A percentile compares a stretch with the other conserved stretches of the same genome.
These are phyloP conservation scores for Colletotrichum melonis DNA, from an alignment of 2,329 filamentous ascomycete species.

Conservation along the genomic window DNA sequence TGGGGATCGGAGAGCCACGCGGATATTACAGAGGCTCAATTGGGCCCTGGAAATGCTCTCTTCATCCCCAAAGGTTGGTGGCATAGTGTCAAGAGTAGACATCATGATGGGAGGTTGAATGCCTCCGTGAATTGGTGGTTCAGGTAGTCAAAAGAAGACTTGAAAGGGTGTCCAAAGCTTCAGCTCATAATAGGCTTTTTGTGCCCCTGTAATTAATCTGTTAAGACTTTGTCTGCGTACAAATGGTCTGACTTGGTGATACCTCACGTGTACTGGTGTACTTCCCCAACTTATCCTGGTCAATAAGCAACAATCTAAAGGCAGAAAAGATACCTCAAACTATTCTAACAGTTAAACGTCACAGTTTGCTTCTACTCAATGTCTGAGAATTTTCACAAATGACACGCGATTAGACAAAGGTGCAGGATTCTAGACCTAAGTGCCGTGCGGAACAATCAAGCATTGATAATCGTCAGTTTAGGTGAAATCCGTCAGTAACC, in stretches of 20 bases:
- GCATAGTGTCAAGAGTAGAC: constrained; percentile 56
- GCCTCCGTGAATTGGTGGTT: constrained; percentile 61
- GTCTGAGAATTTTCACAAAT: too few species aligned
- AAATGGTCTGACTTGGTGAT: not conserved
- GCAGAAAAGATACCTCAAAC: too few species aligned
- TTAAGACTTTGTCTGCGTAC: not conserved
- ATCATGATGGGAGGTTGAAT: constrained; percentile 49
- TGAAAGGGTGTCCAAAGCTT: too few species aligned
- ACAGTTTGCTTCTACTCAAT: too few species aligned
- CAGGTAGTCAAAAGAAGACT: constrained; percentile 41
- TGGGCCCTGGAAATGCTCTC: constrained; percentile 76
- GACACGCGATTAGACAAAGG: too few species aligned
- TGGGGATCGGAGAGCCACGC: constrained; percentile 65
- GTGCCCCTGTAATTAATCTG: not conserved
- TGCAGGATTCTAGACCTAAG: too few species aligned
- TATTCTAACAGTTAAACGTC: too few species aligned
- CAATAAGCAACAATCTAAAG: too few species aligned
- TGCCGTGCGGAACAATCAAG: too few species aligned
- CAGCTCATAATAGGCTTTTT: too few species aligned
- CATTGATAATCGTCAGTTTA: accelerated
- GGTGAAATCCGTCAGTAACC: accelerated
- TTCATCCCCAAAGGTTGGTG: constrained; percentile 76
- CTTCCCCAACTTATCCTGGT: too few species aligned
- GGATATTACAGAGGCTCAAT: constrained; percentile 60
- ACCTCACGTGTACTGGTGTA: too few species aligned